Evolutionary conservation across 345 rosid species (phyloP), one percentile per base, ranked within the genome.

Genomic region (Rhizophora mangle): DNA sequence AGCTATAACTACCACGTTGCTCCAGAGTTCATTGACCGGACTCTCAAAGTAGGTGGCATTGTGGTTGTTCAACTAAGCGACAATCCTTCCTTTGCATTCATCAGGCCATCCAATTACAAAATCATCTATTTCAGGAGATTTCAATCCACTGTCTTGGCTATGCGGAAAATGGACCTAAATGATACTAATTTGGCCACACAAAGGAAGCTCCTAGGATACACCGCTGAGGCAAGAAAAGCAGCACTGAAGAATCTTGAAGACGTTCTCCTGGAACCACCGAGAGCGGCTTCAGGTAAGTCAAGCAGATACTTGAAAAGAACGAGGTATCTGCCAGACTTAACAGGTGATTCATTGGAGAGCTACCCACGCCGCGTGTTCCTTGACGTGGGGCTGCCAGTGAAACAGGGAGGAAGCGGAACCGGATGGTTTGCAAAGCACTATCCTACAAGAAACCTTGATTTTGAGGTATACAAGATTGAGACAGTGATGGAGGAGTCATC

Each of bases 201-300:
- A 0, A 75, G 91, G 57, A 74, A 82, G 61, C 87, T 85, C 16
- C 65, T 73, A 19, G 76, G 73, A 21, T 68, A 59, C 1, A 76
- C 74, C 24, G 65, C 71, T 20, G 86, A 80, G 22, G 83, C 82
- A 15, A 87, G 77, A 76, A 82, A 78, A 55, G 85, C 81, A 6
- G 96, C 88, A 49, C 71, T 87, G 68, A 72, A 74, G 5, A 83
- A 88, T 32, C 85, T 89, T 0, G 96, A 92, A 76, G 89, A 92
- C 60, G 96, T 87, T 18, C 89, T 85, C 24, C 85, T 88, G 15
- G 96, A 92, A 72, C 96, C 92, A 60, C 96, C 98, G 53, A 68
- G 92, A 77, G 83, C 87, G 16, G 82, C 89, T 26, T 87, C 88
- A 19, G 76, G 88, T 10, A 92, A 72, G 57, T 88, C 92, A 0